A percentile compares a stretch with the other conserved stretches of the same genome.
Conservation (phyloP, 108 stramenopile genomes). For the Mayamaea pseudoterrestris region DNA sequence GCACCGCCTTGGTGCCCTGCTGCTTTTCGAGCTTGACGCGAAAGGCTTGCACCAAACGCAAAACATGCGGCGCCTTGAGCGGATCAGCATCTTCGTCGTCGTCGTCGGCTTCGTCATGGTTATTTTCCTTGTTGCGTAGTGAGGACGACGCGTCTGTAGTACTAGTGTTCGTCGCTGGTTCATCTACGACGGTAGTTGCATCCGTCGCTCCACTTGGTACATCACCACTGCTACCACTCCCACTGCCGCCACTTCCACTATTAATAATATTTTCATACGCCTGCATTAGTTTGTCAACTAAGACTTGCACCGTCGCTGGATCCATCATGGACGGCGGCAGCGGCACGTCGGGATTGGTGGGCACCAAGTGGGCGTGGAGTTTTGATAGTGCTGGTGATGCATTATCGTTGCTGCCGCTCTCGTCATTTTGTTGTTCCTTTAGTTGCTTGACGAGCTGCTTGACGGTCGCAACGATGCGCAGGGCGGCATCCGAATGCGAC, state of each 20-base stretch:
- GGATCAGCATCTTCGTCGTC: slow-evolving; percentile 80
- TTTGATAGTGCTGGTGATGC: neutral
- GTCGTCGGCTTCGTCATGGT: slow-evolving; percentile 25
- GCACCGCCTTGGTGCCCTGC: slow-evolving; percentile 30
- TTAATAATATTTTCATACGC: slow-evolving; percentile 12
- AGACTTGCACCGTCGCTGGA: slow-evolving; percentile 8
- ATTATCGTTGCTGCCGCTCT: no score
- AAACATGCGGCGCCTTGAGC: slow-evolving; percentile 59
- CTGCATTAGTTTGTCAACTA: slow-evolving; percentile 18
- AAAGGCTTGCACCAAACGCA: slow-evolving; percentile 64
- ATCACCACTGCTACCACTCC: slow-evolving; percentile 11
- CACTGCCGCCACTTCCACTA: no score
- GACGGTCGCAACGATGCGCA: slow-evolving; percentile 23
- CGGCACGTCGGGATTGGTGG: slow-evolving; percentile 24
- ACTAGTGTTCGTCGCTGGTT: neutral
- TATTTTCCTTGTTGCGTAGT: neutral
- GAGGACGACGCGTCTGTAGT: no score
- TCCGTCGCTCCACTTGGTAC: neutral
- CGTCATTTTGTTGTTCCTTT: slow-evolving; percentile 11
- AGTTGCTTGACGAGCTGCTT: slow-evolving; percentile 10
- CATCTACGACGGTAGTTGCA: neutral
- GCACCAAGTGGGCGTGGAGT: slow-evolving; percentile 32
- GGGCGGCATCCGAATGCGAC: slow-evolving; percentile 35
- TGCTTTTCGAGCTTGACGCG: slow-evolving; percentile 42
- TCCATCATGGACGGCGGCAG: slow-evolving; percentile 26